Evolutionary conservation across 164 flowering plant species (phyloP).

Genomic region (Umbilicus rupestris): DNA sequence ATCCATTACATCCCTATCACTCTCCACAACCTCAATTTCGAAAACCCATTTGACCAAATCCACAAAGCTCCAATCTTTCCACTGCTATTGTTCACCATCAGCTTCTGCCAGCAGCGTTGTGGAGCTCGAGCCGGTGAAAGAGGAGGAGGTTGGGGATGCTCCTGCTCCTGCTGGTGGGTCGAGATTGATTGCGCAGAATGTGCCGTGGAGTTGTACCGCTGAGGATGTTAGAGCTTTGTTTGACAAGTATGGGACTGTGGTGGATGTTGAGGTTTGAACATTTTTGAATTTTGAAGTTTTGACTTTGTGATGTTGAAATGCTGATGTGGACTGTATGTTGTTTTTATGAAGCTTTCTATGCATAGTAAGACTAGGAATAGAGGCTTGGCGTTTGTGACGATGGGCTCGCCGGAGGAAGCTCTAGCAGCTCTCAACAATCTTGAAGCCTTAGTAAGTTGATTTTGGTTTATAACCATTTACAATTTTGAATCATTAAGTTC

Average conservation of each 20-base stretch:
- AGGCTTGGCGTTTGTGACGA: conserved; percentile 70
- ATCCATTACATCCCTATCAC: conserved; percentile 7
- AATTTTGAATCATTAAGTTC: background rate
- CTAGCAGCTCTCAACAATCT: conserved; percentile 50
- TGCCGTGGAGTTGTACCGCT: conserved; percentile 60
- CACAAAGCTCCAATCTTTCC: conserved; percentile 1
- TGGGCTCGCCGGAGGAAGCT: conserved; percentile 82
- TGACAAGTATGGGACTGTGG: conserved; percentile 58
- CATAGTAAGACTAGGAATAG: conserved; percentile 53
- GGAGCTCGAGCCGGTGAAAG: background rate
- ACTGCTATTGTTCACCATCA: background rate
- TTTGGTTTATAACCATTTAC: background rate
- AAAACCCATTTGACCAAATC: background rate
- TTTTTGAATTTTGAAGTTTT: background rate
- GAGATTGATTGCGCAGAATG: conserved; percentile 61
- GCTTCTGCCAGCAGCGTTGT: background rate
- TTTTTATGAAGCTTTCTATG: conserved; percentile 50
- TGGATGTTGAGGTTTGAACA: conserved; percentile 52
- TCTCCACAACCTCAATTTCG: background rate
- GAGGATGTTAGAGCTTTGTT: conserved; percentile 59
- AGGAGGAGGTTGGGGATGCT: background rate
- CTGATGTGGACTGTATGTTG: conserved; percentile 13
- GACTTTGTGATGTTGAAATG: background rate
- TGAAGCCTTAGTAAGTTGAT: conserved; percentile 49
- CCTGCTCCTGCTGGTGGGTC: conserved; percentile 22